Evolutionary conservation across 441 rosid genomes (phyloP).

Genomic region (Adansonia grandidieri): DNA sequence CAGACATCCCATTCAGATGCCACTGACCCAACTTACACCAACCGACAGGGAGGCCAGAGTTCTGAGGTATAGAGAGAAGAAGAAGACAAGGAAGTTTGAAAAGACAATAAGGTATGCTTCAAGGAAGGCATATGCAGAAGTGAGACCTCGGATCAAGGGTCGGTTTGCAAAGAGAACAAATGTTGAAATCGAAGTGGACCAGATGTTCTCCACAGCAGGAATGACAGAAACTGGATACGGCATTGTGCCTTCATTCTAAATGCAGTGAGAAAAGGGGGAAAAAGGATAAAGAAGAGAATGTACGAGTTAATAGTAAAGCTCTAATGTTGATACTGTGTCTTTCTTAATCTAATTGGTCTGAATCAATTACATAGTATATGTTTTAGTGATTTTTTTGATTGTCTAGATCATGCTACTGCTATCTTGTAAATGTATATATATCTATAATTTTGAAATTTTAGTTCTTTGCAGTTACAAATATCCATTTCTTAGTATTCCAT

Average conservation of each 20-base stretch:
- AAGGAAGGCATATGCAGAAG: slow-evolving; percentile 94
- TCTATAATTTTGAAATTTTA: slow-evolving; percentile 27
- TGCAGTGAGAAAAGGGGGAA: neutral
- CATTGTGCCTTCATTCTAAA: slow-evolving; percentile 71
- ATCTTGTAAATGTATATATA: slow-evolving; percentile 42
- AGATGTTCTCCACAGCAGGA: slow-evolving; percentile 55
- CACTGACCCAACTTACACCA: slow-evolving; percentile 61
- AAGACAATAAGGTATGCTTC: slow-evolving; percentile 97
- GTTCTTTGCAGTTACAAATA: slow-evolving; percentile 6
- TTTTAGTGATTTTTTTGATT: slow-evolving; percentile 27
- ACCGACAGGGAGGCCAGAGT: slow-evolving; percentile 91
- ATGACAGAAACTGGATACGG: slow-evolving; percentile 61
- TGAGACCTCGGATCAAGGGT: slow-evolving; percentile 90
- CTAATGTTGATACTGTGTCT: slow-evolving; percentile 31
- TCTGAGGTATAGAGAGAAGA: slow-evolving; percentile 89
- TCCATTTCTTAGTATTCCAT: neutral
- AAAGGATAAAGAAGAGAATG: too few species aligned
- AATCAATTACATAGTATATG: slow-evolving; percentile 25
- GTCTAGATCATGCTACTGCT: slow-evolving; percentile 32
- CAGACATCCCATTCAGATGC: slow-evolving; percentile 50
- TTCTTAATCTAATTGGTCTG: slow-evolving; percentile 31
- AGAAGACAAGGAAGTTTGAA: slow-evolving; percentile 83
- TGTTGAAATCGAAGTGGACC: slow-evolving; percentile 62
- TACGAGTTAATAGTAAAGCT: slow-evolving; percentile 26
- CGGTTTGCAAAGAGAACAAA: slow-evolving; percentile 81